Conservation (phyloP, 2,329 filamentous ascomycete genomes). For the Cyphellophora attinorum region DNA sequence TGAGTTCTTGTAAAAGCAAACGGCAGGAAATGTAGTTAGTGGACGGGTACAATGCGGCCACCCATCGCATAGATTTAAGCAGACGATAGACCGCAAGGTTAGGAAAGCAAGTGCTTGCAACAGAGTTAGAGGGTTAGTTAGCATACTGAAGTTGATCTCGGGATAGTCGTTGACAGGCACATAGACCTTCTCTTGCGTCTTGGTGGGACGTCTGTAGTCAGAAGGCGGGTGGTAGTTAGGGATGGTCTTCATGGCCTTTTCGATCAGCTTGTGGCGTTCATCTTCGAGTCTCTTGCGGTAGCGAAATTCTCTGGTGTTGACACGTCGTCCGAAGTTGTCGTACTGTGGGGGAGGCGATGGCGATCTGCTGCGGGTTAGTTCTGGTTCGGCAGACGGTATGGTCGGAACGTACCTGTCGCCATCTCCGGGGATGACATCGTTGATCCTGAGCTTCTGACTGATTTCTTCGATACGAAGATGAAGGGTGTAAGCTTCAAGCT, state of each 20-base stretch:
- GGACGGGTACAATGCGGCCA: constrained; percentile 14
- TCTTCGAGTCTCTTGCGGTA: constrained; percentile 98
- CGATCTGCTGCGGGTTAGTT: constrained; percentile 51
- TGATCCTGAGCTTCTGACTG: constrained; percentile 96
- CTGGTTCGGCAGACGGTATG: constrained; percentile 4
- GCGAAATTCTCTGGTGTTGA: constrained; percentile 97
- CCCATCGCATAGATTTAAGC: constrained; percentile 22
- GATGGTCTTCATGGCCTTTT: constrained; percentile 99
- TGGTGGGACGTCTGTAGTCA: constrained; percentile 96
- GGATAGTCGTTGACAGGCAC: constrained; percentile 99
- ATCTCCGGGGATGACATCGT: constrained; percentile 95
- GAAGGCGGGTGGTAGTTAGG: constrained; percentile 98
- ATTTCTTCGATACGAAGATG: constrained; percentile 98
- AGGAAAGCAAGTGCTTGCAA: constrained; percentile 43
- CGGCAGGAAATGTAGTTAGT: constrained; percentile 29
- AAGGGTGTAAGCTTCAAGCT: constrained; percentile 92
- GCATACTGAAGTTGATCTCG: constrained; percentile 99
- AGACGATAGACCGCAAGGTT: constrained; percentile 31
- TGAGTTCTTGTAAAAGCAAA: constrained; percentile 22
- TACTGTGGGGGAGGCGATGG: constrained; percentile 94
- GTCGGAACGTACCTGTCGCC: constrained; percentile 68
- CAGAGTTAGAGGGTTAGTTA: constrained; percentile 97
- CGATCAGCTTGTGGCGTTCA: constrained; percentile 95
- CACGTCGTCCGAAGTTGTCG: constrained; percentile 98
- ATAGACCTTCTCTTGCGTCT: constrained; percentile 99